A percentile compares a stretch with the other conserved stretches of the same genome.
Conservation (phyloP, 2,329 filamentous ascomycete species). For the Leptosphaerulina australis region DNA sequence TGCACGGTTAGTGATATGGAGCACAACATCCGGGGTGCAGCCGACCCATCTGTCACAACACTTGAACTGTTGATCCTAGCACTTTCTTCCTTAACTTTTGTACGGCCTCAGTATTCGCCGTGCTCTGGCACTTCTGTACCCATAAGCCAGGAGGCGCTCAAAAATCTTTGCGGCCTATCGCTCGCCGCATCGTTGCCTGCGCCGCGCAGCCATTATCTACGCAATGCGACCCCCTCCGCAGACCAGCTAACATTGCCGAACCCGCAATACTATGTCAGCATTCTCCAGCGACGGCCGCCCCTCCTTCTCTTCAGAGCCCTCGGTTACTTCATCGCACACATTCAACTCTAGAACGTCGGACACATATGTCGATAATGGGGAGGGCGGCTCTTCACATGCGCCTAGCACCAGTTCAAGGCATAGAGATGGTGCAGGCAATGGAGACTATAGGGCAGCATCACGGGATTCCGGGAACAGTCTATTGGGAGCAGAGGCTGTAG, state of each 20-base stretch:
- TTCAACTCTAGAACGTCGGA: slow-evolving; percentile 38
- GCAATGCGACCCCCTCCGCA: slow-evolving; percentile 38
- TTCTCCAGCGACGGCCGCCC: slow-evolving; percentile 44
- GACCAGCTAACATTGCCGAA: slow-evolving; percentile 30
- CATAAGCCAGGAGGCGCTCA: not conserved
- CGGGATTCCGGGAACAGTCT: slow-evolving; percentile 16
- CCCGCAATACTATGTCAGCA: slow-evolving; percentile 36
- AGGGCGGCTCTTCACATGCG: slow-evolving; percentile 33
- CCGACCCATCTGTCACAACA: not conserved
- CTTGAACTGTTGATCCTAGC: not conserved
- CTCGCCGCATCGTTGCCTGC: slow-evolving; percentile 9
- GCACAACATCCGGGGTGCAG: slow-evolving; percentile 4
- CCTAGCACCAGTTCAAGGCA: slow-evolving; percentile 26
- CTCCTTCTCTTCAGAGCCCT: slow-evolving; percentile 39
- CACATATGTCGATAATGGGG: slow-evolving; percentile 33
- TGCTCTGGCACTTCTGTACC: slow-evolving; percentile 4
- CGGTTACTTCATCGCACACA: slow-evolving; percentile 41
- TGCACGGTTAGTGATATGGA: slow-evolving; percentile 7
- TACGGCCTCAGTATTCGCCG: too few species aligned
- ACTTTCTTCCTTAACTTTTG: too few species aligned
- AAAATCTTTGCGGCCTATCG: not conserved
- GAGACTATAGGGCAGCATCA: slow-evolving; percentile 16
- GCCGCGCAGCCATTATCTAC: slow-evolving; percentile 22
- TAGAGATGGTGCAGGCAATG: slow-evolving; percentile 16
- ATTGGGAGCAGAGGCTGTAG: slow-evolving; percentile 32